phyloP scores from a whole-genome alignment of 1,284 basidiomycete species.

The Coniferiporia weirii region DNA sequence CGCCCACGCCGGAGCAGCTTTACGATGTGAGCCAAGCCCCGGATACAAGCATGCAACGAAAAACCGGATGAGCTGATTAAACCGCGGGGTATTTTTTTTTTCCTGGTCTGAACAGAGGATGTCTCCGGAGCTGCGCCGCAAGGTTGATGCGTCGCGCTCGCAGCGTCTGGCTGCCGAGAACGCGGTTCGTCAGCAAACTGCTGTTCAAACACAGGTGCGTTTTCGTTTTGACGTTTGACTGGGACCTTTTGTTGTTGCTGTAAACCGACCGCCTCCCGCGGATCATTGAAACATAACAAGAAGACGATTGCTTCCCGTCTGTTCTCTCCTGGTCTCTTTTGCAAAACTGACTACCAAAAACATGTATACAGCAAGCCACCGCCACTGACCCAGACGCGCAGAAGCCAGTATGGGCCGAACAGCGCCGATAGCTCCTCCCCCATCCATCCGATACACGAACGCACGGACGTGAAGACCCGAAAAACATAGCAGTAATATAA shows the following conservation, averaged over 20 bases:
- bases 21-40: constrained; percentile 16
- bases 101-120: constrained; percentile 15
- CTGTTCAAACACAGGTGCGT: constrained; percentile 10
- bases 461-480: too few species aligned
- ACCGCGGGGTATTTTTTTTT: too few species aligned
- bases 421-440: constrained; percentile 3
- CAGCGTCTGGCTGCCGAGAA: constrained; percentile 18
- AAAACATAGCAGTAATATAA: too few species aligned
- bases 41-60: neutral
- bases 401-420: constrained; percentile 16
- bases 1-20: constrained; percentile 22
- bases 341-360: too few species aligned
- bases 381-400: constrained; percentile 11
- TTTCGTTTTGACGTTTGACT: neutral
- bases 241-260: neutral
- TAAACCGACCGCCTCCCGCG: neutral
- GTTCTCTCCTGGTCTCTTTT: neutral
- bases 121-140: constrained; percentile 20
- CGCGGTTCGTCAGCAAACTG: constrained; percentile 9
- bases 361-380: neutral
- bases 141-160: constrained; percentile 19
- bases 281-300: too few species aligned
- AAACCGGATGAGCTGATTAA: neutral
- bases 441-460: too few species aligned
- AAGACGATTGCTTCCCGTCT: neutral